Base-by-base conservation (phyloP, 2,329 filamentous ascomycete genomes). In the Colletotrichum brevisporum region DNA sequence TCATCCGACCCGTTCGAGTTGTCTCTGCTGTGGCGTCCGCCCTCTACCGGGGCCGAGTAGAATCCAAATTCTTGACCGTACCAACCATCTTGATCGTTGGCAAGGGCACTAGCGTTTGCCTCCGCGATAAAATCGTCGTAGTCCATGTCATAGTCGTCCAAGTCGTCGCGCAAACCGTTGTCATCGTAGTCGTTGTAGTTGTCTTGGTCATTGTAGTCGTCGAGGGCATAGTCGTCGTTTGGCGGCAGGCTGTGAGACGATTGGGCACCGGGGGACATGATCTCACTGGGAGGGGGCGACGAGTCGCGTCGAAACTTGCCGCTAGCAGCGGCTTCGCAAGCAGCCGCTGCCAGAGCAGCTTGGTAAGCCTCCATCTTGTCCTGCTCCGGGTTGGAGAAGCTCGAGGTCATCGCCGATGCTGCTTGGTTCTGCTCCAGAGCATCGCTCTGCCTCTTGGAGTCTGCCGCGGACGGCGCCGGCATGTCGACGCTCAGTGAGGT, bases 51-150 rank as follows among this genome's bases (percentile, higher is more conserved):
- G 1, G 85, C 84, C 1, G 95, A 94, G 78, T 97, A 99, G 79
- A 99, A 99, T 0, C 94, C 95, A 76, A 99, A 99, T 78, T 99
- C 96, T 73, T 94, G 92, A 0, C 96, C 96, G 76, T 99, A 99
- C 83, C 96, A 97, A 0, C 94, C 95, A 72, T 98, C 95, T 6
- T 91, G 91, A 76, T 99, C 96, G 73, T 94, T 95, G 53, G 96
- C 95, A 8, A 99, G 85, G 1, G 93, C 96, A 77, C 96, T 95
- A 0, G 95, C 95, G 74, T 99, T 99, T 5, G 96, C 96, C 67
- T 94, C 96, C 0, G 95, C 95, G 69, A 99, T 97, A 74, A 98
- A 96, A 39, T 91, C 90, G 74, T 98, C 95, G 73, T 98, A 94
- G 68, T 94, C 93, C 58, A 93, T 86, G 52, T 91, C 89, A 68